phyloP scores from a whole-genome alignment of 2,329 filamentous ascomycete species.

The Cryphonectria carpinicola region DNA sequence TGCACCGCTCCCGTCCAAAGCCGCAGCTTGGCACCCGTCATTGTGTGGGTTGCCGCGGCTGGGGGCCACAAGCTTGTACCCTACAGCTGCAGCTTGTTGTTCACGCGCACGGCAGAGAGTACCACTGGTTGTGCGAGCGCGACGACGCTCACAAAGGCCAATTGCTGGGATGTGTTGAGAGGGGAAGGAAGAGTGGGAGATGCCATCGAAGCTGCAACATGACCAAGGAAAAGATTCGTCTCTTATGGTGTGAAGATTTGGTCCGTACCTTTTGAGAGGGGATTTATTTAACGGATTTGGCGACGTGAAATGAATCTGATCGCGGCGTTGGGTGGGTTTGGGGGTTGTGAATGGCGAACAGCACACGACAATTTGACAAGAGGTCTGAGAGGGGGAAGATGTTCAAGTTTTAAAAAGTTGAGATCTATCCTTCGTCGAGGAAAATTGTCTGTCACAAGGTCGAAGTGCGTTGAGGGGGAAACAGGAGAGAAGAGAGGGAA shows the following conservation, averaged over 20 bases:
- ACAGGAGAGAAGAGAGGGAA: neutral
- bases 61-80: neutral
- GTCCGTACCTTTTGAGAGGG: constrained; percentile 22
- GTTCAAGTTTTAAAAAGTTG: constrained; percentile 16
- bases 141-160: neutral
- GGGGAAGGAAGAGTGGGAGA: neutral
- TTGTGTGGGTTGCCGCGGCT: constrained; percentile 15
- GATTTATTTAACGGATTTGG: constrained; percentile 27
- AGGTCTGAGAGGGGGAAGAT: constrained; percentile 24
- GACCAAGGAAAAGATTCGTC: neutral
- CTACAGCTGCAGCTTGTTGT: constrained; percentile 2
- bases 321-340: constrained; percentile 3
- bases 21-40: constrained; percentile 28
- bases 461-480: constrained; percentile 28
- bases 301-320: constrained; percentile 20
- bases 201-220: neutral
- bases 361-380: constrained; percentile 29
- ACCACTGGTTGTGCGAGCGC: neutral
- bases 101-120: neutral
- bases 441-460: constrained; percentile 21
- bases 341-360: constrained; percentile 24
- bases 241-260: constrained; percentile 2
- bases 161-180: neutral
- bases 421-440: constrained; percentile 18
- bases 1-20: constrained; percentile 1